These are phyloP conservation scores for Larix kaempferi DNA, from an alignment of 75 land plant species.

Conservation along the genomic window DNA sequence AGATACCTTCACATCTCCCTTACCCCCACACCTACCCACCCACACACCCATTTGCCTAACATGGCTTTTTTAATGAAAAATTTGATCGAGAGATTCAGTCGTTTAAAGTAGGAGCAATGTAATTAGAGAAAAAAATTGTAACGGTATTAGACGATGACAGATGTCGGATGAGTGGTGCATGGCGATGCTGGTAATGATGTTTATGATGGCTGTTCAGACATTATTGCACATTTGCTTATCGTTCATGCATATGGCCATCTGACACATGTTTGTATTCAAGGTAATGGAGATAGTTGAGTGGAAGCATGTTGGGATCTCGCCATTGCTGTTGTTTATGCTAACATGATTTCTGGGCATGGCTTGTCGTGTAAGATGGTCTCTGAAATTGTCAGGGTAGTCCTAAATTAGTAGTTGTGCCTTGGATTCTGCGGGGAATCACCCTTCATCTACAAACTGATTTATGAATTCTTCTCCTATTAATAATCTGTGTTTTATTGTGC, in stretches of 20 bases:
- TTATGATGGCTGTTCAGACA: slow-evolving; percentile 2
- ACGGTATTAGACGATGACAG: background rate
- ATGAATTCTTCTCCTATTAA: background rate
- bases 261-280: slow-evolving; percentile 10
- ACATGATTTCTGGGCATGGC: slow-evolving; percentile 8
- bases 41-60: background rate
- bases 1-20: background rate
- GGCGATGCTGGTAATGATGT: slow-evolving; percentile 4
- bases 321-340: slow-evolving; percentile 7
- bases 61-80: too few relatives aligned
- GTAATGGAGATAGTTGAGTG: background rate
- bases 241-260: background rate
- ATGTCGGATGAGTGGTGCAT: background rate
- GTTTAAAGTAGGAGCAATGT: too few relatives aligned
- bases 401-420: slow-evolving; percentile 8
- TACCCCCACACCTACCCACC: background rate
- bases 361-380: slow-evolving; percentile 12
- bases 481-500: slow-evolving; percentile 1
- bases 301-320: slow-evolving; percentile 13
- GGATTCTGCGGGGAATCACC: slow-evolving; percentile 5
- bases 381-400: slow-evolving; percentile 8
- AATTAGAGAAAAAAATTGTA: background rate
- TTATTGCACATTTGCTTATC: background rate
- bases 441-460: background rate
- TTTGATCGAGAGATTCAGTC: too few relatives aligned